phyloP scores from a whole-genome alignment of 2,329 filamentous ascomycete genomes.

The Zymoseptoria pseudotritici region DNA sequence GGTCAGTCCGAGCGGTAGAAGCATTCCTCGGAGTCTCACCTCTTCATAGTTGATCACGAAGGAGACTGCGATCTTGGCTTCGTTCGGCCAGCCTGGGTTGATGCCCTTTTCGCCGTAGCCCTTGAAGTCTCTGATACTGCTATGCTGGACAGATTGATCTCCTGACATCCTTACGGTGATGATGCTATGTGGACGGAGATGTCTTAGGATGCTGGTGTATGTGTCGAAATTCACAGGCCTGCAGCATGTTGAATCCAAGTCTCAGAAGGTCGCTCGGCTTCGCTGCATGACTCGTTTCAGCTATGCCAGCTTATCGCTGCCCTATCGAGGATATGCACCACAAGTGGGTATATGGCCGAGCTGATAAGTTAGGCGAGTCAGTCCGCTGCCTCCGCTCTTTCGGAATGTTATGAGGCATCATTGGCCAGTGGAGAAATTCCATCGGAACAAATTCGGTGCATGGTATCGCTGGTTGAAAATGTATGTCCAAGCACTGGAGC shows the following conservation, averaged over 20 bases:
- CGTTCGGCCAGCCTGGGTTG: slow-evolving; percentile 33
- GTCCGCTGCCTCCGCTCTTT: too few relatives aligned
- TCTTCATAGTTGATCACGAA: slow-evolving; percentile 45
- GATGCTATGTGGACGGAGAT: not conserved
- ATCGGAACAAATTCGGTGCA: not conserved
- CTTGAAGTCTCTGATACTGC: slow-evolving; percentile 1
- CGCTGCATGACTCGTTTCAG: not conserved
- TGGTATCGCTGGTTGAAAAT: not conserved
- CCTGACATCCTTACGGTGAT: not conserved
- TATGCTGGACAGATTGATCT: not conserved
- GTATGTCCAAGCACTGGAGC: not conserved
- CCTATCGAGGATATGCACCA: not conserved
- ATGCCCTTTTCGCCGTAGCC: not conserved
- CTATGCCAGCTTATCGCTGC: not conserved
- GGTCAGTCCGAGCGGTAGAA: not conserved
- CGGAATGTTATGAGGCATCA: not conserved
- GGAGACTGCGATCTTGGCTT: slow-evolving; percentile 40
- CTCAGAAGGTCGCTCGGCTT: not conserved
- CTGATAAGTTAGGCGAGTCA: not conserved
- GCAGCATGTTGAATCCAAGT: not conserved
- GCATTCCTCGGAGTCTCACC: not conserved
- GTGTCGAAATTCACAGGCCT: too few relatives aligned
- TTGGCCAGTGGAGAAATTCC: not conserved
- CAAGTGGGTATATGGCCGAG: not conserved
- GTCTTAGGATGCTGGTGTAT: too few relatives aligned